Base-by-base conservation (phyloP, 495 filamentous ascomycete species). In the Penicillium soppii region DNA sequence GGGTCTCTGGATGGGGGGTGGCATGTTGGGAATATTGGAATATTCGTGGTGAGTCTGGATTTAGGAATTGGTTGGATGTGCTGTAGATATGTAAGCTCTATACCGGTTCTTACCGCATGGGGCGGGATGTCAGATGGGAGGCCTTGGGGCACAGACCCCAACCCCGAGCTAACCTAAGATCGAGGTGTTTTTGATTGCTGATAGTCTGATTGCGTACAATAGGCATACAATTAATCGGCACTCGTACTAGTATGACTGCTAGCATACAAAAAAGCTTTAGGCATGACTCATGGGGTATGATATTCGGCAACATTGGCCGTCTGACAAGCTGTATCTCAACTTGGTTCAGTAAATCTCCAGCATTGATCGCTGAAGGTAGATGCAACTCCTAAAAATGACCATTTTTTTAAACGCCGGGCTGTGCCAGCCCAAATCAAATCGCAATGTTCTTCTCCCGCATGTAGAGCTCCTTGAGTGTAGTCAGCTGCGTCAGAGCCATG, bases 381-480 rank as follows among this genome's bases (percentile, higher is more conserved):
- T 37, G 32, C 32, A 22, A 15, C 9, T 25, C 30, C 30, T 17
- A 26, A 36, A 36, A 42, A n/a, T 25, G 17, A 3, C 21, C 22
- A 26, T n/a, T 10, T 17, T n/a, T 22, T 22, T 5, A 9, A 47
- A 47, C 44, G 32, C 44, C 44, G 29, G 29, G 29, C 29, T 32
- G 3, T 8, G 3, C n/a, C 5, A 17, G 29, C 22, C 32, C 30
- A 27, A 43, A 29, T 74, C 59, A 78, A 10, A 79, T 53, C 6
- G 72, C 54, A 17, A 89, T 63, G n/a, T 83, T 82, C 52, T 76
- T 77, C 49, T 90, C 80, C 26, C 70, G 69, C 57, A 71, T 74
- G 30, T 88, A 70, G 13, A 85, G 66, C 46, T 85, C 79, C 26
- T 71, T 78, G 21, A 90, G 61, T 0, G 86, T 79, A 44, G 76